A percentile compares a stretch with the other conserved stretches of the same genome.
phyloP scores from a whole-genome alignment of 805 yeast genomes.

The Ogataea populi-albae region DNA sequence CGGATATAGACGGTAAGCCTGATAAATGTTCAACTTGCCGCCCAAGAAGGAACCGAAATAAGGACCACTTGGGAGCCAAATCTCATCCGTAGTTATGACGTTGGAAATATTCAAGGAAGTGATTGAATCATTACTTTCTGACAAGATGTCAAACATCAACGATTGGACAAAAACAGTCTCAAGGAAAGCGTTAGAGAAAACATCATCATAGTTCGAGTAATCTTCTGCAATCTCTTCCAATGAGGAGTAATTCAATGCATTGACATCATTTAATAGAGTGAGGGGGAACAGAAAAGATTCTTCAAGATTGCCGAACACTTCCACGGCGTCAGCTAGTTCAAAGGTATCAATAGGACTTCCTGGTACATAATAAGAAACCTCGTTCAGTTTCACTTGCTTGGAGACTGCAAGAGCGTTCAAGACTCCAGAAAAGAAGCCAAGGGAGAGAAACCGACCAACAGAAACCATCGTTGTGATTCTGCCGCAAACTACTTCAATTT shows the following conservation, averaged over 20 bases:
- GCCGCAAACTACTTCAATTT: no score
- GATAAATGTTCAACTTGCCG: slow-evolving; percentile 7
- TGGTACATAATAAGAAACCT: slow-evolving; percentile 10
- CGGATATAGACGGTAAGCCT: slow-evolving; percentile 11
- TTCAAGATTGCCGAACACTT: slow-evolving; percentile 3
- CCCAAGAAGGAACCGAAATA: slow-evolving; percentile 12
- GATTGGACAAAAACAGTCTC: slow-evolving; percentile 7
- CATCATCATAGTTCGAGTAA: slow-evolving; percentile 8
- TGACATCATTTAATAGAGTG: slow-evolving; percentile 2
- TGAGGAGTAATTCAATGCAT: neutral
- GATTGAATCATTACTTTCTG: neutral
- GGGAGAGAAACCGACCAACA: no score
- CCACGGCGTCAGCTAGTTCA: slow-evolving; percentile 1
- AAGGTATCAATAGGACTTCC: slow-evolving; percentile 6
- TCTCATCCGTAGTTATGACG: slow-evolving; percentile 1
- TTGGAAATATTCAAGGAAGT: slow-evolving; percentile 3
- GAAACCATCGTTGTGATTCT: no score
- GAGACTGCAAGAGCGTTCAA: slow-evolving; percentile 7
- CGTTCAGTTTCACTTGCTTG: slow-evolving; percentile 10
- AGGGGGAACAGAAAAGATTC: slow-evolving; percentile 10
- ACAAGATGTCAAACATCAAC: neutral
- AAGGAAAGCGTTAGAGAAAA: slow-evolving; percentile 10
- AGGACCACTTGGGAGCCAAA: slow-evolving; percentile 8
- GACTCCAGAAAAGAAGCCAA: neutral
- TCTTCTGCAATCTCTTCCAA: slow-evolving; percentile 2